A percentile compares a stretch with the other conserved stretches of the same genome.
These are phyloP conservation scores for Biancaea sappan DNA, from an alignment of 306 rosid genomes.

Conservation along the genomic window DNA sequence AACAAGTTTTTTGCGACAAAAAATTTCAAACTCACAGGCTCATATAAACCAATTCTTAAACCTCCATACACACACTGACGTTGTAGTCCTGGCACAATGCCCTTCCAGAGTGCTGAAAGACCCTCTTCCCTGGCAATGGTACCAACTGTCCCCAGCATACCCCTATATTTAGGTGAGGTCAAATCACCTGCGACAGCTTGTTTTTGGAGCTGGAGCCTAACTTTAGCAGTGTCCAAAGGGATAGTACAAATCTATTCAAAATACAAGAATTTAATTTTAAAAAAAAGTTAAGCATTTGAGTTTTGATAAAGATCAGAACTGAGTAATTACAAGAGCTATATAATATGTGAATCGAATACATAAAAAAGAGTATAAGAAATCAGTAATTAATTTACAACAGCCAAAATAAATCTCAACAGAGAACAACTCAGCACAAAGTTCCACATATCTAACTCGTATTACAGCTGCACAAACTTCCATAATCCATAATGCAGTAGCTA, in stretches of 20 bases:
- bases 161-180: slow-evolving; percentile 82
- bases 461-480: background rate
- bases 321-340: slow-evolving; percentile 8
- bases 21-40: slow-evolving; percentile 67
- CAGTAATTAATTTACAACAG: slow-evolving; percentile 7
- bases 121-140: slow-evolving; percentile 99
- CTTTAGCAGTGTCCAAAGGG: slow-evolving; percentile 98
- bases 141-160: slow-evolving; percentile 87
- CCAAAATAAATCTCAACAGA: slow-evolving; percentile 14
- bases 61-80: slow-evolving; percentile 94
- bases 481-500: background rate
- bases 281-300: slow-evolving; percentile 19
- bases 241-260: slow-evolving; percentile 73
- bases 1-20: background rate
- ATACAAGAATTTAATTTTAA: slow-evolving; percentile 1
- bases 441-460: background rate
- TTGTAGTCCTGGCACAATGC: slow-evolving; percentile 91
- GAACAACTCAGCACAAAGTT: slow-evolving; percentile 1
- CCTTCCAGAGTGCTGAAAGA: slow-evolving; percentile 86
- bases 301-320: slow-evolving; percentile 12
- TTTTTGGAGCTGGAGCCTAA: slow-evolving; percentile 95
- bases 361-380: background rate
- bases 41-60: slow-evolving; percentile 88
- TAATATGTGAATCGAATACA: slow-evolving; percentile 26
- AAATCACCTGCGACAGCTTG: slow-evolving; percentile 67